Evolutionary conservation across 345 rosid species (phyloP).

Genomic region (Isatis tinctoria): DNA sequence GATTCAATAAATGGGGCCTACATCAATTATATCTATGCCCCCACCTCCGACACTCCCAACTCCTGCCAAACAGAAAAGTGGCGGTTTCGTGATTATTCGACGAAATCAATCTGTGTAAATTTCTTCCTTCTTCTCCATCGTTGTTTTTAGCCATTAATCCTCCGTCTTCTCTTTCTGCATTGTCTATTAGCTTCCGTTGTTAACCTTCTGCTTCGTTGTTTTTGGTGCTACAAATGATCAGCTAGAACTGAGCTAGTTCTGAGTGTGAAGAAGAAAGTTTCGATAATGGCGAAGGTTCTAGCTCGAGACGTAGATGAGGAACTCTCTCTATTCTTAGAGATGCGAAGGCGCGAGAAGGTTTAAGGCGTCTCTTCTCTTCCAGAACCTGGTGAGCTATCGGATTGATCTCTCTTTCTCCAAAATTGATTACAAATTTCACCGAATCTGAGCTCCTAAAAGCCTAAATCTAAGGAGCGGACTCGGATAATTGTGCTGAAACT

Average conservation of each 20-base stretch:
- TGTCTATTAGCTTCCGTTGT: neutral
- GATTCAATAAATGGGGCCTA: constrained; percentile 1
- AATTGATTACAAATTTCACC: neutral
- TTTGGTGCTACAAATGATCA: neutral
- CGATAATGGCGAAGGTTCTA: constrained; percentile 25
- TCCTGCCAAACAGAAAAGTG: constrained; percentile 18
- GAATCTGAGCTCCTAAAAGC: constrained; percentile 5
- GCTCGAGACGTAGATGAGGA: constrained; percentile 71
- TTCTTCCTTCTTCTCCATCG: neutral
- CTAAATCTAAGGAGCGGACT: neutral
- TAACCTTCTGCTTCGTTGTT: neutral
- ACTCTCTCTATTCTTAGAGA: constrained; percentile 71
- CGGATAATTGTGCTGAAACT: neutral
- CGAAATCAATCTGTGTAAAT: constrained; percentile 4
- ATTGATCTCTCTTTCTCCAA: constrained; percentile 5
- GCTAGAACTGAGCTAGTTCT: neutral
- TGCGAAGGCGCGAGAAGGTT: constrained; percentile 71
- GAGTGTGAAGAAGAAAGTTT: neutral
- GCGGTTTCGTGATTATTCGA: constrained; percentile 14
- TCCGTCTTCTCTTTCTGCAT: neutral
- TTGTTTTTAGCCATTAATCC: neutral
- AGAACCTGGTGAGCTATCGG: constrained; percentile 36
- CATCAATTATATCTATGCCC: constrained; percentile 19
- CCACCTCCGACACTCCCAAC: constrained; percentile 17
- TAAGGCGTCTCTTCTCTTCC: constrained; percentile 32